phyloP scores from a whole-genome alignment of 169 alveolate species.

The Neospora caninum region DNA sequence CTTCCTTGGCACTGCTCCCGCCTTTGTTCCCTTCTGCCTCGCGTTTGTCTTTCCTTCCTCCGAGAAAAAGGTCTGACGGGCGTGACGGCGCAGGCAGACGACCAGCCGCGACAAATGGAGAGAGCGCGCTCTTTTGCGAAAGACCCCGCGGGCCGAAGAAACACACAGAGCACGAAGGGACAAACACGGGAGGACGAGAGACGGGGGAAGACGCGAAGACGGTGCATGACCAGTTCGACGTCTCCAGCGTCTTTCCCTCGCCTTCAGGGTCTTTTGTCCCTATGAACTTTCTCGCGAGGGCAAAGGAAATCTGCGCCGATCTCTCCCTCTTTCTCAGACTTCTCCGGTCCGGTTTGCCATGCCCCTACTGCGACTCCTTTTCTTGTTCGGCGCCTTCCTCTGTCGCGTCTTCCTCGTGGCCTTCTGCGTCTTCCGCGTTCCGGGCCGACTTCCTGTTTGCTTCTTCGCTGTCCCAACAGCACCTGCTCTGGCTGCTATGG shows the following conservation, averaged over 20 bases:
- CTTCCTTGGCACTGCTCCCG: not conserved
- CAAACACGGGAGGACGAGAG: not conserved
- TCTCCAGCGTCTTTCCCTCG: not conserved
- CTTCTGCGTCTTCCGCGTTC: not conserved
- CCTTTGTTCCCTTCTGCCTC: too few species aligned
- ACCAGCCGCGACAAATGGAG: not conserved
- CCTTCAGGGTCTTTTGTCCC: not conserved
- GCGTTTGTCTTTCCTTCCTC: not conserved
- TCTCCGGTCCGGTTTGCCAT: not conserved
- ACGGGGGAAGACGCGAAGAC: not conserved
- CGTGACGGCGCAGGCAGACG: not conserved
- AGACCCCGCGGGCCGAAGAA: not conserved
- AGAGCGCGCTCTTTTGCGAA: not conserved
- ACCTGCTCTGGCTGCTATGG: conserved; percentile 17
- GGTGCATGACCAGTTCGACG: not conserved
- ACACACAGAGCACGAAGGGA: not conserved
- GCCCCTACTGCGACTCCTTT: not conserved
- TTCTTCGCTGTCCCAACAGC: not conserved
- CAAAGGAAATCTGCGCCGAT: not conserved
- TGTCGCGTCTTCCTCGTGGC: not conserved
- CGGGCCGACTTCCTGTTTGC: not conserved
- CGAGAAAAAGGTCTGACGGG: not conserved
- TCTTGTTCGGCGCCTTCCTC: not conserved
- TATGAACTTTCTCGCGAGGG: not conserved
- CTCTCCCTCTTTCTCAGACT: not conserved